Base-by-base conservation (phyloP, 192 early-diverging fungal species). In the Entrophospora sp. region DNA sequence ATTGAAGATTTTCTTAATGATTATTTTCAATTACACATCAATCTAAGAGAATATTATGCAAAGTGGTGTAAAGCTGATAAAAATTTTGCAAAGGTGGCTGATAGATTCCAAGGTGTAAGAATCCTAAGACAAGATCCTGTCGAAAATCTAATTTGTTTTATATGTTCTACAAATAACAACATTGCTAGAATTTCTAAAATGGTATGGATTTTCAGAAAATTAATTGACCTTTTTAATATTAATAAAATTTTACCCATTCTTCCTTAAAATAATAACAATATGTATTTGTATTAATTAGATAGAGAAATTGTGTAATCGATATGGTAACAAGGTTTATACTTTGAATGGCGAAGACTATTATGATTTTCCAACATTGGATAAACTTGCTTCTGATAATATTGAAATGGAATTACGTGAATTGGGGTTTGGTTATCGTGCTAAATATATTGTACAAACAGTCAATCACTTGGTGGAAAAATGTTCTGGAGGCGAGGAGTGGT, bases 401-500 rank as follows among this genome's bases (percentile, higher is more conserved):
- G 93, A 94, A 61, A 62, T 67, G 9, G 72, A 77, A 35, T 69
- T 99, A 43, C 74, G 87, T 13, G 66, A 72, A 35, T 72, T 96
- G 5, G 94, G 94, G 5, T 99, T 97, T 69, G 96, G 96, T 4
- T 99, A 99, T 69, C 79, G 96, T 7, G 96, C 94, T 55, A 91
- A 88, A 52, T 99, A 94, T 75, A 94, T 97, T 59, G 79, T 79
- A 14, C 73, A 85, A 31, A 86, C 92, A 0, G 89, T 90, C 1
- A 61, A 74, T 36, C 74, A 89, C 53, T 66, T 68, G 8, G 62
- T 61, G 42, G 72, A 75, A 3, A 61, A 69, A 32, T 44, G 24
- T 31, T 30, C 32, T 10, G 69, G 69, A n/a, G 61, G 65, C 5
- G 81, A 77, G 1, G 79, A 80, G 10, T 96, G 87, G 85, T 67